Evolutionary conservation across 139 green algal species (phyloP), one percentile per base, ranked within the genome.

Genomic region (Klebsormidium nitens): DNA sequence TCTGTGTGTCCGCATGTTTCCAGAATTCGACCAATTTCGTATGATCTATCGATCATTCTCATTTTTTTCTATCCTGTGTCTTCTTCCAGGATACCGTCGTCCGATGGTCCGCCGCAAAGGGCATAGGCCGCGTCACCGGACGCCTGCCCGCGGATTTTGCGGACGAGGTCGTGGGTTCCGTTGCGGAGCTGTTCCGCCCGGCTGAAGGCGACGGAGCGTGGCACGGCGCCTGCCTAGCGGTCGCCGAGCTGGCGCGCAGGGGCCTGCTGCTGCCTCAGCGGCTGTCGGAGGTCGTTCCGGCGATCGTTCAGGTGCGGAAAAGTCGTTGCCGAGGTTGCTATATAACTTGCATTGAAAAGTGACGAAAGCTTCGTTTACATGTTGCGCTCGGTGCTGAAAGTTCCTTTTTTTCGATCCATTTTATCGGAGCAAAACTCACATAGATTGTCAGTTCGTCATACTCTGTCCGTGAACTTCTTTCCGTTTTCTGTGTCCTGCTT

Each of bases 151-250:
- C 73, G 36, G 83, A 88, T 58, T 78, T 98, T 37, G 89, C 63
- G 0, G 88, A 95, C 38, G 88, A 98, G 44, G 89, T 98, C 29
- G 81, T 93, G 29, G 80, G 69, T 5, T 70, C 69, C 2, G 75
- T 96, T 36, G 32, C 93, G 60, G 79, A 86, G 37, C 68, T 91
- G n/a, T 85, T 95, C 55, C 75, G 65, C 55, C 75, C 82, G 1
- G 78, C 80, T 11, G 79, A 85, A 67, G 63, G 56, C 5, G 91
- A 97, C 59, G 75, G 79, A 19, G 83, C 88, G 1, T 98, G 94
- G 93, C 94, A 99, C 50, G 94, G 94, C 36, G 91, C 80, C 44
- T 98, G 94, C 76, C 78, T 99, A 38, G 91, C 93, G 0, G 70
- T 98, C 1, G 94, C 94, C 11, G 93, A 98, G 85, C 82, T 98